A percentile compares a stretch with the other conserved stretches of the same genome.
Conservation (phyloP, 2,329 filamentous ascomycete genomes). For the Harringtonia aguacate region DNA sequence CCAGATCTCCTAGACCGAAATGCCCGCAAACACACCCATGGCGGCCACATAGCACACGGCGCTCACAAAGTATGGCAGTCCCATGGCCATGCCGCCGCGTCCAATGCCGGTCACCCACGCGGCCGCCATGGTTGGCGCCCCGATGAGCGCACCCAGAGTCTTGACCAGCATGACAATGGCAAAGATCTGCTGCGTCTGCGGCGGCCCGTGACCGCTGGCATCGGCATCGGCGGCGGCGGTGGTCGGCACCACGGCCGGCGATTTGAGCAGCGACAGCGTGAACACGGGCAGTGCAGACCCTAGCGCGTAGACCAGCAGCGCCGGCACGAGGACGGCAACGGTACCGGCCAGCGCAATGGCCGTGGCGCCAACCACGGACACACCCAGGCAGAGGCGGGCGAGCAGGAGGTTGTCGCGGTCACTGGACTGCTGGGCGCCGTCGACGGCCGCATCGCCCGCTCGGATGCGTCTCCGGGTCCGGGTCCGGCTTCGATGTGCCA, state of each 20-base stretch:
- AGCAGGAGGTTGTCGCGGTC: constrained; percentile 20
- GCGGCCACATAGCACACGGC: constrained; percentile 26
- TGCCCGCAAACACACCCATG: constrained; percentile 18
- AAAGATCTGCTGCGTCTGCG: constrained; percentile 22
- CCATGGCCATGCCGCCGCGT: constrained; percentile 22
- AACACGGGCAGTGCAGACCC: constrained; percentile 39
- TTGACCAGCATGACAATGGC: constrained; percentile 41
- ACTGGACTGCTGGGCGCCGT: too few relatives aligned
- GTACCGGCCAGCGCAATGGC: constrained; percentile 28
- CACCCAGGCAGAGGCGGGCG: constrained; percentile 24
- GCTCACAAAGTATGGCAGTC: constrained; percentile 29
- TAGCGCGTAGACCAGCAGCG: constrained; percentile 34
- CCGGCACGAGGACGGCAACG: constrained; percentile 29
- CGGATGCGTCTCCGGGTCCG: too few relatives aligned
- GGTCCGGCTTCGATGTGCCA: too few relatives aligned
- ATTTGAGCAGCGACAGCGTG: constrained; percentile 36
- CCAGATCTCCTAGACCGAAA: background rate
- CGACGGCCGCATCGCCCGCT: too few relatives aligned
- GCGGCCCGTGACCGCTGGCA: constrained; percentile 7
- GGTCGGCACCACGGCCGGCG: constrained; percentile 20
- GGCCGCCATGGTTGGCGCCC: constrained; percentile 34
- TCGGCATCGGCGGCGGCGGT: constrained; percentile 4
- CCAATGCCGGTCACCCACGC: constrained; percentile 35
- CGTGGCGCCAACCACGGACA: constrained; percentile 30
- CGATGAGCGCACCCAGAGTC: constrained; percentile 34